Conservation (phyloP, 306 rosid species). For the Parietaria judaica region DNA sequence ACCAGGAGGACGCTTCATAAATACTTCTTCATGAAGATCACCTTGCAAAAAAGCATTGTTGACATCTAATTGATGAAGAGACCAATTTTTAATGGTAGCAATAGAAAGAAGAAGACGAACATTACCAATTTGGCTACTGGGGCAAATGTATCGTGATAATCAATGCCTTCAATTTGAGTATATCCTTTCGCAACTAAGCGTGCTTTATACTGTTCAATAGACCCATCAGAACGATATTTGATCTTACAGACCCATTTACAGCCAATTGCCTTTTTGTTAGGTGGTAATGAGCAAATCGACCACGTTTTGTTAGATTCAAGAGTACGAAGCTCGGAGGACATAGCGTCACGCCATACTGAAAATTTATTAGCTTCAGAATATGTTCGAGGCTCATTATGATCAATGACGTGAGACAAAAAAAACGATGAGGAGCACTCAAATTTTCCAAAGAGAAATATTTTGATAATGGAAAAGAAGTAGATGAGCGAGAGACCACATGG, state of each 20-base stretch:
- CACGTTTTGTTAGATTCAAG: slow-evolving; percentile 7
- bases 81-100: background rate
- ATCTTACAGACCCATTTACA: slow-evolving; percentile 12
- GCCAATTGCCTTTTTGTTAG: background rate
- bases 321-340: background rate
- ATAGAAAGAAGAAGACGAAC: background rate
- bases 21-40: background rate
- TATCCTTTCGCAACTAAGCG: background rate
- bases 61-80: slow-evolving; percentile 1
- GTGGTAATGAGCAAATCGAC: background rate
- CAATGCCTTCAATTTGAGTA: background rate
- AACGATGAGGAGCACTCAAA: background rate
- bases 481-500: background rate
- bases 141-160: slow-evolving; percentile 10
- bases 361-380: background rate
- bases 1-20: slow-evolving; percentile 2
- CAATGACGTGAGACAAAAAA: background rate
- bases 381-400: too few relatives aligned
- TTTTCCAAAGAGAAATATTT: background rate
- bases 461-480: background rate
- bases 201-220: background rate
- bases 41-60: background rate
- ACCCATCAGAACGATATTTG: slow-evolving; percentile 2
- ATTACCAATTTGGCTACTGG: background rate
- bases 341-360: background rate